Evolutionary conservation across 768 basidiomycete species (phyloP), one percentile per base, ranked within the genome.

Genomic region (Rhizopogon salebrosus): DNA sequence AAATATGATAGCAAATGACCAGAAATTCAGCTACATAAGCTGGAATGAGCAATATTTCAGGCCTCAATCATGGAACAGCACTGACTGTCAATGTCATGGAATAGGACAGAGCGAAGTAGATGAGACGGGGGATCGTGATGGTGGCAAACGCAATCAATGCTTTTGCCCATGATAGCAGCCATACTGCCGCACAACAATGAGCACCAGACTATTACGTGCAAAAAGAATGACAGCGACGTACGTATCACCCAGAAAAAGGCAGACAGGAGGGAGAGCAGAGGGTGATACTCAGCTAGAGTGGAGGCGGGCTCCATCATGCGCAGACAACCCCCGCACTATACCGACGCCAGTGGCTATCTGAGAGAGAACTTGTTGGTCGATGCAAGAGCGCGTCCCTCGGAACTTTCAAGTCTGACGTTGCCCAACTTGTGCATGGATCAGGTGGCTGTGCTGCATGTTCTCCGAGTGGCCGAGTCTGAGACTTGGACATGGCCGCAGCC

Each of bases 31-130:
- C 84, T 95, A 66, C 29, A 24, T 34, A 66, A 26, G 31, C 45
- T n/a, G 23, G 42, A 54, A 40, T 18, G 52, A 45, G 29, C 48
- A 35, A 41, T 27, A 26, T 6, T n/a, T 58, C 42, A 58, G 37
- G 16, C 29, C 24, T n/a, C 7, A 16, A 49, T 54, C 6, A 16
- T 43, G 56, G 52, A 49, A 37, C 11, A 22, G 23, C 13, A 62
- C 82, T 42, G 63, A 91, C 92, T 51, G 90, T 92, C 58, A 94
- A 74, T 1, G 92, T 94, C 81, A 93, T 84, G 4, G 92, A 92
- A 64, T 92, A 93, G 10, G 90, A 92, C 23, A 93, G 76, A 11
- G 89, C 71, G 16, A 81, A 76, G 63, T 91, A 92, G 40, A 92
- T 84, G 69, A 78, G 79, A 54, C 83, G 78, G 1, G 95, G 95